Evolutionary conservation across 2,329 filamentous ascomycete species (phyloP).

Genomic region (Rutstroemia sp.): DNA sequence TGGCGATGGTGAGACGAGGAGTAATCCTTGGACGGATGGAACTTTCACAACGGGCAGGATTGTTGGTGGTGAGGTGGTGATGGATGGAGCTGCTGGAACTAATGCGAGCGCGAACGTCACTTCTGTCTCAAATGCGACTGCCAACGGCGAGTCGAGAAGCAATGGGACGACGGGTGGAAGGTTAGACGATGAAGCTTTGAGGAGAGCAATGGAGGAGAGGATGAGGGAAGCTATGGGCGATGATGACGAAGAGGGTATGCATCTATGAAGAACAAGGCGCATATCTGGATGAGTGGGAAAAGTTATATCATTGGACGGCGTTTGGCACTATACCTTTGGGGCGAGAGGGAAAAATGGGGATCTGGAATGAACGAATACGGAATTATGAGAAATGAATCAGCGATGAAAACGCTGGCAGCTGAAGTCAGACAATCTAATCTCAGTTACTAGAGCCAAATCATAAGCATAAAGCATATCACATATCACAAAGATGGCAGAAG

Average conservation of each 20-base stretch:
- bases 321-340: no score
- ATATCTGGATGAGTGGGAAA: no score
- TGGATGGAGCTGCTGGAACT: conserved; percentile 29
- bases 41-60: conserved; percentile 56
- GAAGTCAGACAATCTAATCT: no score
- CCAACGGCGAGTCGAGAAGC: background rate
- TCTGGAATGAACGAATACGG: no score
- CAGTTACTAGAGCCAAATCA: no score
- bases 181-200: conserved; percentile 52
- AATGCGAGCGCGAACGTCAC: conserved; percentile 8
- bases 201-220: conserved; percentile 46
- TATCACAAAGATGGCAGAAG: no score
- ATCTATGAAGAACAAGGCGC: conserved; percentile 39
- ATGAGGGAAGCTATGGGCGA: conserved; percentile 39
- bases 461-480: no score
- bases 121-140: background rate
- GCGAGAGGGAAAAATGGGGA: no score
- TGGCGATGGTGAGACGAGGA: conserved; percentile 14
- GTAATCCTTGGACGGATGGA: conserved; percentile 50
- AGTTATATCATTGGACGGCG: no score
- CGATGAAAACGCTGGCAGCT: no score
- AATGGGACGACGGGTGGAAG: conserved; percentile 35
- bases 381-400: no score
- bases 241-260: conserved; percentile 51
- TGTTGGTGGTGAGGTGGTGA: conserved; percentile 41